Conservation (phyloP, 2,329 filamentous ascomycete genomes). For the Achaetomium macrosporum region DNA sequence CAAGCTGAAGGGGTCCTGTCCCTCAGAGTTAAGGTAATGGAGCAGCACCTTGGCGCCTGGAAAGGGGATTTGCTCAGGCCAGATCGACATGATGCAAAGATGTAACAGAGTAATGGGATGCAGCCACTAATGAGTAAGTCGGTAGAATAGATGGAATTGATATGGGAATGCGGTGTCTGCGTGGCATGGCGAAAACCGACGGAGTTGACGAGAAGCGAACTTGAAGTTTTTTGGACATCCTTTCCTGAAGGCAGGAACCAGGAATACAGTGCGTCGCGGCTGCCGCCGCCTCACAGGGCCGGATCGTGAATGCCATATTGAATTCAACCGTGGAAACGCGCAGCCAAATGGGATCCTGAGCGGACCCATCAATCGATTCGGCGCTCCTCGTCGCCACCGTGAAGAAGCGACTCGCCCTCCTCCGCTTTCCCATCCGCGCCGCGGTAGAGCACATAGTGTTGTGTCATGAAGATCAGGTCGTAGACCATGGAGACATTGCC, state of each 20-base stretch:
- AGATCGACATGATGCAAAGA: conserved; percentile 2
- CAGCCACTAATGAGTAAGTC: background rate
- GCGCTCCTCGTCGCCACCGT: conserved; percentile 28
- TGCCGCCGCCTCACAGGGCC: background rate
- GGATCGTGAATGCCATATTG: background rate
- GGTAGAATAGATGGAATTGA: background rate
- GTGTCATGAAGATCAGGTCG: conserved; percentile 76
- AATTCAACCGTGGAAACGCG: background rate
- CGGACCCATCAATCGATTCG: conserved; percentile 12
- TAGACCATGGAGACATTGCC: conserved; percentile 83
- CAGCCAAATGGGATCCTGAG: background rate
- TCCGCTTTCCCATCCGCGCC: conserved; percentile 27
- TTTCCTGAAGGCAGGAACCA: background rate
- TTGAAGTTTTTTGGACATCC: background rate
- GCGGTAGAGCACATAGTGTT: conserved; percentile 80
- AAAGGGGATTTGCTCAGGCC: background rate
- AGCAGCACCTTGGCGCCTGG: background rate
- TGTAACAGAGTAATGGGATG: too few species aligned
- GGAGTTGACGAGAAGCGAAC: background rate
- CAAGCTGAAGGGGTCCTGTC: conserved; percentile 3
- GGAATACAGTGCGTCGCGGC: background rate
- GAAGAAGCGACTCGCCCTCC: conserved; percentile 36
- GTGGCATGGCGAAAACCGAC: background rate
- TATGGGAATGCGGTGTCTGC: background rate
- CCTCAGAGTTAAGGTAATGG: conserved; percentile 9